A percentile compares a stretch with the other conserved stretches of the same genome.
These are phyloP conservation scores for Pleurotus ostreatus DNA, from an alignment of 768 basidiomycete genomes.

Conservation along the genomic window DNA sequence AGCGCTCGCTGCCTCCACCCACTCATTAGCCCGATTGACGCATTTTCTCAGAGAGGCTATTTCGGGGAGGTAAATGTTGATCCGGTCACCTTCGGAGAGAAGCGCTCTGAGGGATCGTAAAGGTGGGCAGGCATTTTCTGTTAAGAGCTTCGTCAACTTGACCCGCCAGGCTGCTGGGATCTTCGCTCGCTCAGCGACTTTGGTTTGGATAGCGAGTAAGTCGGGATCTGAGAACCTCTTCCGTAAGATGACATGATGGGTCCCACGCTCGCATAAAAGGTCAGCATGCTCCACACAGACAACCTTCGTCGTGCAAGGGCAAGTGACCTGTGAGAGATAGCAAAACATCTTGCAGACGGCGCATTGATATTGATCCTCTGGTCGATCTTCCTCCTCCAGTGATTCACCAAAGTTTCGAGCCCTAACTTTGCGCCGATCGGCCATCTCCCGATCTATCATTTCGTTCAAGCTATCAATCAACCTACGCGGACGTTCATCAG, in stretches of 20 bases:
- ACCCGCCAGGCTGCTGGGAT: conserved; percentile 73
- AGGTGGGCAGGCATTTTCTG: conserved; percentile 65
- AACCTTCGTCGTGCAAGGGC: conserved; percentile 72
- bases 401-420: conserved; percentile 57
- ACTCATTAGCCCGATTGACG: conserved; percentile 77
- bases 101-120: conserved; percentile 77
- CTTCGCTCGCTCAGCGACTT: conserved; percentile 67
- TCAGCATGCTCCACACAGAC: conserved; percentile 84
- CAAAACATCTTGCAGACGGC: conserved; percentile 88
- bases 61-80: conserved; percentile 71
- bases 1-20: conserved; percentile 81
- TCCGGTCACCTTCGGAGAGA: conserved; percentile 87
- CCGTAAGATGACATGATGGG: conserved; percentile 56
- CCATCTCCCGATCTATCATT: conserved; percentile 85
- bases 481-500: conserved; percentile 41
- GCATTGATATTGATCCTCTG: conserved; percentile 97
- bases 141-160: conserved; percentile 64
- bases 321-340: conserved; percentile 90
- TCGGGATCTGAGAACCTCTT: conserved; percentile 82
- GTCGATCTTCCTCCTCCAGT: conserved; percentile 73
- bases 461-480: conserved; percentile 77
- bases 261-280: conserved; percentile 59
- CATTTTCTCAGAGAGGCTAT: conserved; percentile 70
- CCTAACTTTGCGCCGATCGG: conserved; percentile 61
- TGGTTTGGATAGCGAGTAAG: conserved; percentile 59